A percentile compares a stretch with the other conserved stretches of the same genome.
These are phyloP conservation scores for Aureobasidium leucospermi DNA, from an alignment of 2,329 filamentous ascomycete genomes.

Conservation along the genomic window DNA sequence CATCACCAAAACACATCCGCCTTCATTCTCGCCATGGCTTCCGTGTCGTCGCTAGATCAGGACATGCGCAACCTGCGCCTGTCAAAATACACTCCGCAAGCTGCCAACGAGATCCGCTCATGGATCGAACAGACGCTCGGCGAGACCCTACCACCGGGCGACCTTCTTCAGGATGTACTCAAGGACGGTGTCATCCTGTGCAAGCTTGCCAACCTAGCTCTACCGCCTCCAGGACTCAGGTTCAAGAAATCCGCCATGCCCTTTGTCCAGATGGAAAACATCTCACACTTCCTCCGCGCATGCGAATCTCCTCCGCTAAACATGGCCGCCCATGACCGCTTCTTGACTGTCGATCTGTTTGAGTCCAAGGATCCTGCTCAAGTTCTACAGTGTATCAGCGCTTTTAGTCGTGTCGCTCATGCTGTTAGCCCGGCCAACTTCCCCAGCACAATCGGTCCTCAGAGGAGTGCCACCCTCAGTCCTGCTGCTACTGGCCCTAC, in stretches of 20 bases:
- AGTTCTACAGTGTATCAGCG: slow-evolving; percentile 83
- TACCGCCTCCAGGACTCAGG: slow-evolving; percentile 70
- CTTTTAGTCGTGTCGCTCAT: slow-evolving; percentile 84
- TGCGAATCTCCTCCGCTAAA: slow-evolving; percentile 79
- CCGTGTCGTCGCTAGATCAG: slow-evolving; percentile 86
- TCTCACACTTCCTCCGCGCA: slow-evolving; percentile 86
- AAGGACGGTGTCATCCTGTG: slow-evolving; percentile 90
- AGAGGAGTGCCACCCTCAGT: slow-evolving; percentile 45
- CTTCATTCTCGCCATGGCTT: slow-evolving; percentile 60
- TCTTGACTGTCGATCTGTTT: slow-evolving; percentile 93
- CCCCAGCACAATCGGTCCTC: slow-evolving; percentile 67
- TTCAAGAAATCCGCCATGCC: slow-evolving; percentile 93
- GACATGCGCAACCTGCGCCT: slow-evolving; percentile 90
- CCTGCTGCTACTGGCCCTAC: slow-evolving; percentile 27
- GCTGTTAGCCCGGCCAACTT: slow-evolving; percentile 66
- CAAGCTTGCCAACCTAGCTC: slow-evolving; percentile 77
- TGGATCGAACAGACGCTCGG: slow-evolving; percentile 84
- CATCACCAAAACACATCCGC: neutral
- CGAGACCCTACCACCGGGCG: slow-evolving; percentile 61
- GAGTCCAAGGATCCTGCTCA: slow-evolving; percentile 94
- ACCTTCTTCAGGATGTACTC: slow-evolving; percentile 71
- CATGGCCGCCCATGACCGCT: slow-evolving; percentile 88
- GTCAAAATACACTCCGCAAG: slow-evolving; percentile 85
- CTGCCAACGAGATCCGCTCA: slow-evolving; percentile 71
- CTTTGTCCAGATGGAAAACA: slow-evolving; percentile 99